Percentiles rank a stretch among this genome's conserved stretches.
These are phyloP conservation scores for Dendrostoma leiphaemia DNA, from an alignment of 2,329 filamentous ascomycete genomes.

Conservation along the genomic window DNA sequence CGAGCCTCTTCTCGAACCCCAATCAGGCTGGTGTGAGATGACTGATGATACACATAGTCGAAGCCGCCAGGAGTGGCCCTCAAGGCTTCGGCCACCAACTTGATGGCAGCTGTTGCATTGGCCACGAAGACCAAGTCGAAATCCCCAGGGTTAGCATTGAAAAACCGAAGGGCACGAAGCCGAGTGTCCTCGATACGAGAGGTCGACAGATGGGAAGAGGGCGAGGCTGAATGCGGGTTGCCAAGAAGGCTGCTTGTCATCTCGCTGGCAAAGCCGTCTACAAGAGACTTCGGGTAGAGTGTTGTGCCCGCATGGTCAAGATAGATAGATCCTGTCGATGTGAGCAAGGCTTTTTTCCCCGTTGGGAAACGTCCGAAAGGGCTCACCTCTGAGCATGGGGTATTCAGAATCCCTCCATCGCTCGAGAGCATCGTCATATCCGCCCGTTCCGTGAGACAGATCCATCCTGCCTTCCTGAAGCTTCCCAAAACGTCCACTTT, in stretches of 20 bases:
- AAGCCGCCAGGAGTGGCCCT: constrained; percentile 69
- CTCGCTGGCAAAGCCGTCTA: constrained; percentile 76
- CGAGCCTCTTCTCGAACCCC: constrained; percentile 73
- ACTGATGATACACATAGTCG: constrained; percentile 77
- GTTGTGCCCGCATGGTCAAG: constrained; percentile 97
- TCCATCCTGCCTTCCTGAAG: constrained; percentile 14
- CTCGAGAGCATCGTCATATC: constrained; percentile 61
- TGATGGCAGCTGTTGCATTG: constrained; percentile 84
- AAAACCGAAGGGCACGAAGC: constrained; percentile 68
- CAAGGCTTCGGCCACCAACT: constrained; percentile 77
- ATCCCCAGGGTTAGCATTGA: constrained; percentile 74
- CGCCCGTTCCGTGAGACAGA: constrained; percentile 10
- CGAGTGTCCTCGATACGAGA: constrained; percentile 74
- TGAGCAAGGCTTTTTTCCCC: no score
- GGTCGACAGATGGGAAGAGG: constrained; percentile 75
- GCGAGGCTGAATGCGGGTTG: constrained; percentile 87
- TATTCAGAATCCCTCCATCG: constrained; percentile 59
- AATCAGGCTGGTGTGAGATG: constrained; percentile 83
- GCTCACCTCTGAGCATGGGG: constrained; percentile 65
- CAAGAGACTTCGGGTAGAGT: constrained; percentile 73
- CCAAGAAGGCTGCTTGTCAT: constrained; percentile 79
- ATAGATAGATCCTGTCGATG: constrained; percentile 64
- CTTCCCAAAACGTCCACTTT: not conserved
- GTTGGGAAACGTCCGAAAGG: no score
- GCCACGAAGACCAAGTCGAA: constrained; percentile 89